Percentiles rank a stretch among this genome's conserved stretches.
phyloP scores from a whole-genome alignment of 164 flowering plant species.

The Chimonanthus praecox region DNA sequence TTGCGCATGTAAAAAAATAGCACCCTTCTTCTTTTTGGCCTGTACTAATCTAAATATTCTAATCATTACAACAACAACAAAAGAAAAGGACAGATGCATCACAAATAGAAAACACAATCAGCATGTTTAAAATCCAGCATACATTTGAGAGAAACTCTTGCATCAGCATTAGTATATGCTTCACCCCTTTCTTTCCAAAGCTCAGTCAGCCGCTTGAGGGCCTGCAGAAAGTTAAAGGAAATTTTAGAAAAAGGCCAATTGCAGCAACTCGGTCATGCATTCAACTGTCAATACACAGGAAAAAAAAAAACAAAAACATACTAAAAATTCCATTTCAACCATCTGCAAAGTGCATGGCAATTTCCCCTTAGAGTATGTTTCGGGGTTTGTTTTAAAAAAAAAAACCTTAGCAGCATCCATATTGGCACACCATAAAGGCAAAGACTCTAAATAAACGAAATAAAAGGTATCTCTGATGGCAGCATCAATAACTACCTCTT shows the following conservation, averaged over 20 bases:
- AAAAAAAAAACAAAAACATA: too few relatives aligned
- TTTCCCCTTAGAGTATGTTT: background rate
- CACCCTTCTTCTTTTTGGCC: background rate
- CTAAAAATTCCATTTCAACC: too few relatives aligned
- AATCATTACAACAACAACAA: background rate
- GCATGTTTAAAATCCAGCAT: conserved; percentile 14
- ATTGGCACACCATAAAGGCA: background rate
- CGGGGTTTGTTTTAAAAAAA: background rate
- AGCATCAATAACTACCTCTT: conserved; percentile 37
- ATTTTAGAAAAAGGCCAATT: background rate
- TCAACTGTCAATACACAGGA: background rate
- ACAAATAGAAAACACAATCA: background rate
- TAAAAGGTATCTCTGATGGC: background rate
- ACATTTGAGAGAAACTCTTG: conserved; percentile 70
- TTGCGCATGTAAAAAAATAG: too few relatives aligned
- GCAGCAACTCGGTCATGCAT: background rate
- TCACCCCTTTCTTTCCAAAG: conserved; percentile 65
- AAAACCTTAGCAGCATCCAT: background rate
- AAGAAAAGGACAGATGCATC: too few relatives aligned
- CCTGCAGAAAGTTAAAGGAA: conserved; percentile 26
- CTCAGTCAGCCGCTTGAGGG: conserved; percentile 47
- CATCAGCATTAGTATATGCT: conserved; percentile 67
- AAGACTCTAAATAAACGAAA: too few relatives aligned
- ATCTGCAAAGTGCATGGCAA: background rate
- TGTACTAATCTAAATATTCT: background rate